Conservation (phyloP, 2,329 filamentous ascomycete species). For the Aspergillus bombycis region DNA sequence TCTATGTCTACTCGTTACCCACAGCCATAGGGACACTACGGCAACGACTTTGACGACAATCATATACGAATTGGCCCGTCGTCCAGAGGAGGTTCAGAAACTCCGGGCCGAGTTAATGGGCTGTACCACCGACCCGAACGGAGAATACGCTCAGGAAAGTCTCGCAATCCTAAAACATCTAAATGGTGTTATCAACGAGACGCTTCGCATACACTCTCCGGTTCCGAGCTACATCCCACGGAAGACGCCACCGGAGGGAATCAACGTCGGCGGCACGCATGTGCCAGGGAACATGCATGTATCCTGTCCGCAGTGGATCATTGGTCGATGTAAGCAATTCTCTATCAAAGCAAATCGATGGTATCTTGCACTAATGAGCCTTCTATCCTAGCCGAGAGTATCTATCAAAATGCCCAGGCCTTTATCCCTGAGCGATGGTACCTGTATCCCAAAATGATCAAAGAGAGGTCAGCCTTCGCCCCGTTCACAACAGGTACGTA, state of each 20-base stretch:
- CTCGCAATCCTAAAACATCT: slow-evolving; percentile 12
- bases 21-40: neutral
- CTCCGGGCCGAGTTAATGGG: neutral
- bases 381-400: slow-evolving; percentile 23
- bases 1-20: too few relatives aligned
- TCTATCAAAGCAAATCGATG: neutral
- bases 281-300: slow-evolving; percentile 26
- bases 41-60: slow-evolving; percentile 1
- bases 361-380: neutral
- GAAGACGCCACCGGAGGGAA: slow-evolving; percentile 20
- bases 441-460: slow-evolving; percentile 35
- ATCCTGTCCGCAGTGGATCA: slow-evolving; percentile 25
- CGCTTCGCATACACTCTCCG: slow-evolving; percentile 15
- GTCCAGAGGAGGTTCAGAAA: neutral
- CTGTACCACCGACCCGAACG: neutral
- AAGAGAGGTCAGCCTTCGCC: slow-evolving; percentile 36
- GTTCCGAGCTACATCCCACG: slow-evolving; percentile 16
- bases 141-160: neutral
- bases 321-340: slow-evolving; percentile 27
- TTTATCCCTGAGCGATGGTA: slow-evolving; percentile 39
- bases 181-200: slow-evolving; percentile 22
- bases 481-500: slow-evolving; percentile 38
- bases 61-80: neutral
- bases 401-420: slow-evolving; percentile 30
- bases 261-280: slow-evolving; percentile 20